Evolutionary conservation across 1,284 basidiomycete species (phyloP), one percentile per base, ranked within the genome.

Genomic region (Pseudozyma sp.): DNA sequence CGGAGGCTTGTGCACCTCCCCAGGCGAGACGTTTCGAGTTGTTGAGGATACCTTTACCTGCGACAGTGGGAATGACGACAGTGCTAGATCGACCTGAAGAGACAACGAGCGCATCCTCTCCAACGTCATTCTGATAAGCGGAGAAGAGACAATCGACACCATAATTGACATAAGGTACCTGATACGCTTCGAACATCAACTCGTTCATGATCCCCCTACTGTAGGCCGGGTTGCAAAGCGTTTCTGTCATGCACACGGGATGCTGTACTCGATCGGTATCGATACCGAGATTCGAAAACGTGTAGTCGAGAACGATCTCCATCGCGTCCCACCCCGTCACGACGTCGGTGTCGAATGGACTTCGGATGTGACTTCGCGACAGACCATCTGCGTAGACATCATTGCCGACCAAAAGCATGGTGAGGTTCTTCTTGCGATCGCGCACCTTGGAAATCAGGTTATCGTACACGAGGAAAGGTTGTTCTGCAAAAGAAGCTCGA

Each of bases 111-210:
- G 80, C 79, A 19, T 84, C 75, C 9, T 69, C 59, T 8, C 64
- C 66, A 16, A 84, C 65, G 11, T 70, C 59, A 50, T 85, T 85
- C 21, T 78, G 68, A 52, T 88, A 94, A 80, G 97, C 95, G 0
- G 95, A 94, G 89, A 97, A 96, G 62, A 96, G 87, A 8, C 92
- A 92, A 83, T 99, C 97, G 71, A 98, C 87, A 63, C 93, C 94
- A 85, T 93, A 99, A 14, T 92, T 89, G 49, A 98, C 88, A 3
- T 91, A 91, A 0, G 95, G 95, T 1, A 92, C 93, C 16, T 89
- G 89, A 85, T 99, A 99, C 51, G 91, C 90, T 87, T 99, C 97
- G 83, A 99, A 99, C 85, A 99, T 90, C 25, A 99, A 90, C 84
- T 99, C 97, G 1, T 95, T 95, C 31, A 95, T 97, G 67, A 97